A percentile compares a stretch with the other conserved stretches of the same genome.
Conservation (phyloP, 2,329 filamentous ascomycete genomes). For the Hymenotorrendiella dingleyae region DNA sequence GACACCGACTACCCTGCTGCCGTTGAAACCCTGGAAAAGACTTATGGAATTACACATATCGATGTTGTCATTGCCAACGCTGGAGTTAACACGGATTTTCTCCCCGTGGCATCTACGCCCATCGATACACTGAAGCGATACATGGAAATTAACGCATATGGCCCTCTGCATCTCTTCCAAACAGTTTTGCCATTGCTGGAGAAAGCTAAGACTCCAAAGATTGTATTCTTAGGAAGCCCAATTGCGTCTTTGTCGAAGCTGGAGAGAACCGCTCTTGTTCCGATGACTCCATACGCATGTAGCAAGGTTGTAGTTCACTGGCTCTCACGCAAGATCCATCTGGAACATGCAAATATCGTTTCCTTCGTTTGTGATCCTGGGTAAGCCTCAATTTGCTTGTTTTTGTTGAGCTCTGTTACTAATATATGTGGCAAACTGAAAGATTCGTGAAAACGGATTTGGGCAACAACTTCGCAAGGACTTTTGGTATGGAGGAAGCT, state of each 20-base stretch:
- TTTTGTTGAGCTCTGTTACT: too few species aligned
- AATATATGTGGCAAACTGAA: not conserved
- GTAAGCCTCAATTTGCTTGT: not conserved
- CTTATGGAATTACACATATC: conserved; percentile 17
- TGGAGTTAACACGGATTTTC: conserved; percentile 23
- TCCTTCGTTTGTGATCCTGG: conserved; percentile 15
- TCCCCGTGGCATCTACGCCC: conserved; percentile 29
- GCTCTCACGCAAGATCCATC: conserved; percentile 24
- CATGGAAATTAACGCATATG: conserved; percentile 28
- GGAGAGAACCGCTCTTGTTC: conserved; percentile 2
- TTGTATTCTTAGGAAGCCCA: conserved; percentile 27
- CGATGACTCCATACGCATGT: conserved; percentile 26
- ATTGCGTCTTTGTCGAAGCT: conserved; percentile 10
- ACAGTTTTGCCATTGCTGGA: conserved; percentile 27
- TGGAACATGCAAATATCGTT: conserved; percentile 19
- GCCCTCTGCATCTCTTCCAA: conserved; percentile 29
- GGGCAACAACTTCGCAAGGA: not conserved
- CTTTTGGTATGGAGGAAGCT: not conserved
- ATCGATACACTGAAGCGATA: conserved; percentile 20
- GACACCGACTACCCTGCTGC: not conserved
- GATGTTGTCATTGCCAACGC: conserved; percentile 35
- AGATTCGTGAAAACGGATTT: not conserved
- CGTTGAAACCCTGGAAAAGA: not conserved
- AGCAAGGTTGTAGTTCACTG: conserved; percentile 31
- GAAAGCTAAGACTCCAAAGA: conserved; percentile 29